Evolutionary conservation across 148 eudicot species (phyloP).

Genomic region (Agrostemma githago): DNA sequence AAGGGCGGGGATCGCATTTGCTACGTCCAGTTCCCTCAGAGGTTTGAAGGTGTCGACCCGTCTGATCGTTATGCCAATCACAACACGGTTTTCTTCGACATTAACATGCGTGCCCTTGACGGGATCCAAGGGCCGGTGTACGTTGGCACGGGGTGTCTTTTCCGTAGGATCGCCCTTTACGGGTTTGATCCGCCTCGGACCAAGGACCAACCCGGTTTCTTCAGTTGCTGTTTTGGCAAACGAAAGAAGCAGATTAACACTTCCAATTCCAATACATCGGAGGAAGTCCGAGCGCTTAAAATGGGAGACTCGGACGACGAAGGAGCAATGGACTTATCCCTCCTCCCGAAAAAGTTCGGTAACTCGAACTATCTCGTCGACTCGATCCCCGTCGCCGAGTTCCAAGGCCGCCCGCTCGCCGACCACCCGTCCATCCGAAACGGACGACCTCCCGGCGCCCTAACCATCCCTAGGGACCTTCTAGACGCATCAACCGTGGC

Average conservation of each 20-base stretch:
- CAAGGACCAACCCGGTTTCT: constrained; percentile 53
- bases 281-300: constrained; percentile 48
- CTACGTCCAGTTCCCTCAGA: constrained; percentile 88
- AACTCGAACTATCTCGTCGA: constrained; percentile 71
- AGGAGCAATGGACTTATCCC: constrained; percentile 47
- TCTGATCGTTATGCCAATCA: constrained; percentile 95
- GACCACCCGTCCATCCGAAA: constrained; percentile 85
- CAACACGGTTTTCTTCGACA: constrained; percentile 92
- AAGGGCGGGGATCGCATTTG: constrained; percentile 90
- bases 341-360: constrained; percentile 69
- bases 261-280: constrained; percentile 28
- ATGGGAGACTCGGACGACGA: constrained; percentile 75
- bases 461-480: constrained; percentile 70
- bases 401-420: constrained; percentile 84
- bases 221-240: constrained; percentile 47
- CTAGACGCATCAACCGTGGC: constrained; percentile 88
- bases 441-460: constrained; percentile 86
- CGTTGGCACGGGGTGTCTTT: constrained; percentile 91
- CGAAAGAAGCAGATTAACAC: constrained; percentile 31
- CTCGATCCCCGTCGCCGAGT: constrained; percentile 86
- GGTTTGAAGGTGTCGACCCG: constrained; percentile 93
- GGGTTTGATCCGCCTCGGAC: constrained; percentile 92
- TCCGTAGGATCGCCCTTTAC: constrained; percentile 72
- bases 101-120: constrained; percentile 90
- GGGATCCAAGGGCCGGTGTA: constrained; percentile 94